phyloP scores from a whole-genome alignment of 2,329 filamentous ascomycete species.

The Neofusicoccum umdonicola region DNA sequence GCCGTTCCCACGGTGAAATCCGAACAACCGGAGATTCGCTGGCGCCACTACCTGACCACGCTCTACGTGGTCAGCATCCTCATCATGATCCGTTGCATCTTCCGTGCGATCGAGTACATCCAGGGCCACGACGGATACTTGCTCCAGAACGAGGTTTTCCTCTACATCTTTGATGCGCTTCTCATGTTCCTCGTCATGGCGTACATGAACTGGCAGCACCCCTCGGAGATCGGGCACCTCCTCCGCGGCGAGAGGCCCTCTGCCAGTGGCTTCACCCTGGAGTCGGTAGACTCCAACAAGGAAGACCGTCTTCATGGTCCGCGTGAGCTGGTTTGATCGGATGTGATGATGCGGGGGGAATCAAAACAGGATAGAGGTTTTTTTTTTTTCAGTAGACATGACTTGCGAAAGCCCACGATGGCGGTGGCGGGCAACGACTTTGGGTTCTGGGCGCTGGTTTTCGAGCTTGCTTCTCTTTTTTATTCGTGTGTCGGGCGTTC shows the following conservation, averaged over 20 bases:
- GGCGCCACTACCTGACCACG: conserved; percentile 37
- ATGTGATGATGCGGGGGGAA: background rate
- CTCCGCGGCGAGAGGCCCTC: conserved; percentile 10
- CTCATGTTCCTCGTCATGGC: conserved; percentile 46
- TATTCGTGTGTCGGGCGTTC: too few species aligned
- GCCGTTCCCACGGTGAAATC: background rate
- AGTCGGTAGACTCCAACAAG: background rate
- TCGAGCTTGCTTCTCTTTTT: too few species aligned
- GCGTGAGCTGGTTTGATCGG: background rate
- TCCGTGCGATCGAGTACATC: conserved; percentile 50
- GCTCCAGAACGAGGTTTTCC: conserved; percentile 43
- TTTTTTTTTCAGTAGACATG: too few species aligned
- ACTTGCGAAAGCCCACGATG: too few species aligned
- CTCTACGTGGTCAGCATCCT: conserved; percentile 46
- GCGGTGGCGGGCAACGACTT: too few species aligned
- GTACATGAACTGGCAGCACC: conserved; percentile 39
- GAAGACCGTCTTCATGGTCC: background rate
- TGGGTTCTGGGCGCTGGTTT: too few species aligned
- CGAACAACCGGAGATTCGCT: conserved; percentile 21
- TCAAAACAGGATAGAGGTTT: too few species aligned
- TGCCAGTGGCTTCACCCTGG: background rate
- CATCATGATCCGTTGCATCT: conserved; percentile 50
- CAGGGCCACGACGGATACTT: conserved; percentile 46
- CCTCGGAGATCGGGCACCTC: conserved; percentile 27
- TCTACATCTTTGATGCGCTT: conserved; percentile 49